These are phyloP conservation scores for Tricholoma sp. DNA, from an alignment of 768 basidiomycete genomes.

Conservation along the genomic window DNA sequence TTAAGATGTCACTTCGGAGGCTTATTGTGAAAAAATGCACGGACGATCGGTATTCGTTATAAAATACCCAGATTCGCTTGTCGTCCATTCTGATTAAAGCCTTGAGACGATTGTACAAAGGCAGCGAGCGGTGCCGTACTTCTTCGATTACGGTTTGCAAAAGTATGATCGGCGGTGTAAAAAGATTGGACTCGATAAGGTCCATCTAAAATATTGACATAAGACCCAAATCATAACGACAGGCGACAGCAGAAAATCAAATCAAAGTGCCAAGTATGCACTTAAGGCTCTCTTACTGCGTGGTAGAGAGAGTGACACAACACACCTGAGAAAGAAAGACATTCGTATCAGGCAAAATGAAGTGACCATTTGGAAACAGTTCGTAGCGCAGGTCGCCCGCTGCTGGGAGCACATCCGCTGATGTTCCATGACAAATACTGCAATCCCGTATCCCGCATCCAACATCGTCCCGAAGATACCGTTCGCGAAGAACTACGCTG, in stretches of 20 bases:
- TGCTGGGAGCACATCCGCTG: constrained; percentile 47
- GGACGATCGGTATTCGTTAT: constrained; percentile 81
- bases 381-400: constrained; percentile 56
- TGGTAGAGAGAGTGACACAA: background rate
- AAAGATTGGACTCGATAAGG: constrained; percentile 73
- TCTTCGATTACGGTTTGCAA: constrained; percentile 96
- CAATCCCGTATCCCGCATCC: constrained; percentile 80
- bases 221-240: background rate
- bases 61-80: constrained; percentile 79
- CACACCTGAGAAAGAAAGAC: constrained; percentile 84
- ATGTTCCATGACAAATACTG: constrained; percentile 44
- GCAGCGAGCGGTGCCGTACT: constrained; percentile 90
- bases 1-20: background rate
- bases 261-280: no score
- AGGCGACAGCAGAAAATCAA: background rate
- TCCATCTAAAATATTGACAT: constrained; percentile 66
- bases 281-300: background rate
- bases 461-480: constrained; percentile 91
- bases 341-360: constrained; percentile 91
- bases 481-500: constrained; percentile 77
- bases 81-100: constrained; percentile 81
- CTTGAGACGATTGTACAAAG: constrained; percentile 89
- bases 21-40: constrained; percentile 21
- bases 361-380: constrained; percentile 64
- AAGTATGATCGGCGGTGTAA: constrained; percentile 78